These are phyloP conservation scores for Bretziella fagacearum DNA, from an alignment of 2,329 filamentous ascomycete species.

Conservation along the genomic window DNA sequence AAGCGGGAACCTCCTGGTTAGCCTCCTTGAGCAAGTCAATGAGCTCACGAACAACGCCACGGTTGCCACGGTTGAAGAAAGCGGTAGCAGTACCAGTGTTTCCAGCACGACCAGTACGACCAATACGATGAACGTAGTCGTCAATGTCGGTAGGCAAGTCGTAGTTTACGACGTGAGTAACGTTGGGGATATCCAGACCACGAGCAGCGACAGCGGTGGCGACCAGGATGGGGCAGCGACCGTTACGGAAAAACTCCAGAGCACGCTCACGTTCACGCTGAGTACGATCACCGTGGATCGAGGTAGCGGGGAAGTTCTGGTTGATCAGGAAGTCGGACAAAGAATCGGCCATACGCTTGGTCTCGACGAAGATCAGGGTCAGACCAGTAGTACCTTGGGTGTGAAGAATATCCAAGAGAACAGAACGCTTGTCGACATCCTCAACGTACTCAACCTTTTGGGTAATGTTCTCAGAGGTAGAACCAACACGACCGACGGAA, in stretches of 20 bases:
- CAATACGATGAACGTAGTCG: constrained; percentile 97
- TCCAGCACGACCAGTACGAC: constrained; percentile 98
- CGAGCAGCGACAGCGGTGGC: constrained; percentile 88
- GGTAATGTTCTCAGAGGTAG: constrained; percentile 99
- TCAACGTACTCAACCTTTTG: constrained; percentile 98
- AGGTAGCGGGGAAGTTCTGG: constrained; percentile 94
- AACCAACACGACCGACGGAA: constrained; percentile 94
- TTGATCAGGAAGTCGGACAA: constrained; percentile 97
- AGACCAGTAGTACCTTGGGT: constrained; percentile 69
- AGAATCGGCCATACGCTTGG: constrained; percentile 98
- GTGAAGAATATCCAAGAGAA: constrained; percentile 92
- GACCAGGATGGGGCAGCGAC: constrained; percentile 86
- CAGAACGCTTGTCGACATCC: constrained; percentile 92
- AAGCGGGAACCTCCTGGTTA: constrained; percentile 86
- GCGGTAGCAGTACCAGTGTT: constrained; percentile 97
- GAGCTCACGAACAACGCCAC: constrained; percentile 89
- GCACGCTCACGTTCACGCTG: constrained; percentile 98
- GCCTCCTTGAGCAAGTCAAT: constrained; percentile 97
- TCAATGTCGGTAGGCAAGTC: constrained; percentile 98
- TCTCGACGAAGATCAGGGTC: constrained; percentile 96
- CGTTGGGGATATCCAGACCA: constrained; percentile 88
- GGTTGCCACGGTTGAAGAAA: constrained; percentile 99
- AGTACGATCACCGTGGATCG: constrained; percentile 95
- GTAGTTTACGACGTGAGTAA: constrained; percentile 97
- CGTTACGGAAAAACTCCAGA: constrained; percentile 92